phyloP scores from a whole-genome alignment of 2,329 filamentous ascomycete genomes.

The Calonectria hawksworthii region DNA sequence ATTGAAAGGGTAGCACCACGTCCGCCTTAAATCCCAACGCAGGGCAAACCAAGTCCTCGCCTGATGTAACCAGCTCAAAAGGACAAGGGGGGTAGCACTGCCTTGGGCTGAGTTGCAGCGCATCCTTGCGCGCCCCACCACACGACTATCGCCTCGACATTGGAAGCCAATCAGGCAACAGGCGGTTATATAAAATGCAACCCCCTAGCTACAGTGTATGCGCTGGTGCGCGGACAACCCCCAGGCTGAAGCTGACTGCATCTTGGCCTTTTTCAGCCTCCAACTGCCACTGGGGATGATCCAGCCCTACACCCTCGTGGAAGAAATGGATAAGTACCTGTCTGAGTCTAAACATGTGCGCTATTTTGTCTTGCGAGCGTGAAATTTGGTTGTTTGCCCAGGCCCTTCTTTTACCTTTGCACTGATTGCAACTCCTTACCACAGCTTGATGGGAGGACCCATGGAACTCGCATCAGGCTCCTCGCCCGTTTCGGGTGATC shows the following conservation, averaged over 20 bases:
- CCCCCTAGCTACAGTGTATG: not conserved
- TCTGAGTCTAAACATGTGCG: not conserved
- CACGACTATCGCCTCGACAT: not conserved
- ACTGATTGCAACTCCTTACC: not conserved
- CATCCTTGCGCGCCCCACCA: not conserved
- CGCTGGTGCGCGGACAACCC: not conserved
- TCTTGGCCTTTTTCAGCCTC: not conserved
- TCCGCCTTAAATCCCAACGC: not conserved
- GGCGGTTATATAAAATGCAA: not conserved
- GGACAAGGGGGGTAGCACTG: not conserved
- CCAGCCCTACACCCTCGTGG: not conserved
- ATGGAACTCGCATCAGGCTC: not conserved
- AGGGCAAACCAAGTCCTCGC: not conserved
- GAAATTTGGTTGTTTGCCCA: not conserved
- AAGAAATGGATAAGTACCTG: not conserved
- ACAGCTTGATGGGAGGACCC: not conserved
- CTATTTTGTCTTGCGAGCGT: not conserved
- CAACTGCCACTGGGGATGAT: not conserved
- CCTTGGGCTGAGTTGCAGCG: not conserved
- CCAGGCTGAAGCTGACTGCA: not conserved
- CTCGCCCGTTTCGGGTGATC: not conserved
- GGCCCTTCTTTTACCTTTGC: not conserved
- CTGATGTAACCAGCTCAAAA: not conserved
- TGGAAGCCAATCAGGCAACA: not conserved
- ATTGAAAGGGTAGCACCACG: not conserved